Evolutionary conservation across 257 asterid genomes (phyloP).

Genomic region (Solanum raphanifolium): DNA sequence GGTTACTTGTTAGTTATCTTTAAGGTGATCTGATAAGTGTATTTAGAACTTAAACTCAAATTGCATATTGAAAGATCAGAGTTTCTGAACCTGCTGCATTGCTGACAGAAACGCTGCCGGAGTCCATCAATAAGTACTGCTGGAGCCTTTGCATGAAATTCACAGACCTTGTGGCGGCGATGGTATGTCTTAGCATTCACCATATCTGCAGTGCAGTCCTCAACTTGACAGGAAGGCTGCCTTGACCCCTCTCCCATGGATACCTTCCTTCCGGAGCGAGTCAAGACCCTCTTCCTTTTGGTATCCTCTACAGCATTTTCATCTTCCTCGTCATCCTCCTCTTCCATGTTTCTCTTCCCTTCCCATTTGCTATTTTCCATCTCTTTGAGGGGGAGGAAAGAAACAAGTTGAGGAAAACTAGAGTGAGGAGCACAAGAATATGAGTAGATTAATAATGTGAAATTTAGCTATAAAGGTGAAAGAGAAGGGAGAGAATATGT

Average conservation of each 20-base stretch:
- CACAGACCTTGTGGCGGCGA: constrained; percentile 7
- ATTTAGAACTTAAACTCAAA: background rate
- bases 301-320: constrained; percentile 34
- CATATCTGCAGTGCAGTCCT: background rate
- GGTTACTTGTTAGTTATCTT: background rate
- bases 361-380: constrained; percentile 54
- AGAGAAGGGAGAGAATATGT: background rate
- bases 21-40: background rate
- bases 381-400: background rate
- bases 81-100: constrained; percentile 11
- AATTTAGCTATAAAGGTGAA: constrained; percentile 13
- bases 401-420: constrained; percentile 7
- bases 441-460: constrained; percentile 13
- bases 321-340: constrained; percentile 44
- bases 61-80: background rate
- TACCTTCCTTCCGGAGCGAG: constrained; percentile 28
- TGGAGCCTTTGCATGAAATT: constrained; percentile 3
- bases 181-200: background rate
- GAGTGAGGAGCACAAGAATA: background rate
- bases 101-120: constrained; percentile 6
- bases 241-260: constrained; percentile 25
- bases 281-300: constrained; percentile 40
- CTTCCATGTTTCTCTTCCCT: constrained; percentile 39
- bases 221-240: constrained; percentile 21
- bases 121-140: background rate